A percentile compares a stretch with the other conserved stretches of the same genome.
These are phyloP conservation scores for Chloranthus sessilifolius DNA, from an alignment of 164 flowering plant genomes.

Conservation along the genomic window DNA sequence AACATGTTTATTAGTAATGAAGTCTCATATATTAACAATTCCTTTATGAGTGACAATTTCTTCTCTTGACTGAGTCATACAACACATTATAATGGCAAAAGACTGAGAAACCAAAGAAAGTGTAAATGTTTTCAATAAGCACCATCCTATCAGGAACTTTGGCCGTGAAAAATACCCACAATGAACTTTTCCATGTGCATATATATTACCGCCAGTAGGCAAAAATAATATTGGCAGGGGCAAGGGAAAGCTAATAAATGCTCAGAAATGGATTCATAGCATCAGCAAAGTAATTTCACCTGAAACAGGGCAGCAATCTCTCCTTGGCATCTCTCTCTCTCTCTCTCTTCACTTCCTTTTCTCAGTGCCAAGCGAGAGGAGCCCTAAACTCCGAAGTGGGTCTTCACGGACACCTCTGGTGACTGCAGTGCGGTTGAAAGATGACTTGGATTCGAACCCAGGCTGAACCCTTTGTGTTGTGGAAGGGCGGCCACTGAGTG, in stretches of 20 bases:
- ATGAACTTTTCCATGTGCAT: background rate
- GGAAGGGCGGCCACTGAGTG: slow-evolving; percentile 27
- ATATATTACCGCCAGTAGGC: background rate
- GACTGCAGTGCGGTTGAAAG: slow-evolving; percentile 20
- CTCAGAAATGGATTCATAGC: background rate
- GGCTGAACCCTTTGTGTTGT: slow-evolving; percentile 30
- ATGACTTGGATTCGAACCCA: slow-evolving; percentile 31
- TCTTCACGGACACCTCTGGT: slow-evolving; percentile 30
- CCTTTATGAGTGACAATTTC: slow-evolving; percentile 1
- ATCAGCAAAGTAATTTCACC: background rate
- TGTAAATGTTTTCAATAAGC: slow-evolving; percentile 3
- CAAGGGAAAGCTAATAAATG: slow-evolving; percentile 2
- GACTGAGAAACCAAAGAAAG: background rate
- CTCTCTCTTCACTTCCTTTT: slow-evolving; percentile 31
- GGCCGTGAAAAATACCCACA: slow-evolving; percentile 6
- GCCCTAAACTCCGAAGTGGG: slow-evolving; percentile 39
- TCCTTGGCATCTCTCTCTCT: slow-evolving; percentile 1
- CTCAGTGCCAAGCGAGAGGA: slow-evolving; percentile 41
- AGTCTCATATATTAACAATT: slow-evolving; percentile 6
- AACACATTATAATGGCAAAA: slow-evolving; percentile 1
- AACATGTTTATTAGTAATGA: slow-evolving; percentile 2
- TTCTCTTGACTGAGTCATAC: slow-evolving; percentile 4
- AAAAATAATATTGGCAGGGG: background rate
- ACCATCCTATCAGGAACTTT: background rate
- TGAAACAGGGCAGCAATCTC: background rate